Conservation (phyloP, 495 filamentous ascomycete genomes). For the Glonium stellatum region DNA sequence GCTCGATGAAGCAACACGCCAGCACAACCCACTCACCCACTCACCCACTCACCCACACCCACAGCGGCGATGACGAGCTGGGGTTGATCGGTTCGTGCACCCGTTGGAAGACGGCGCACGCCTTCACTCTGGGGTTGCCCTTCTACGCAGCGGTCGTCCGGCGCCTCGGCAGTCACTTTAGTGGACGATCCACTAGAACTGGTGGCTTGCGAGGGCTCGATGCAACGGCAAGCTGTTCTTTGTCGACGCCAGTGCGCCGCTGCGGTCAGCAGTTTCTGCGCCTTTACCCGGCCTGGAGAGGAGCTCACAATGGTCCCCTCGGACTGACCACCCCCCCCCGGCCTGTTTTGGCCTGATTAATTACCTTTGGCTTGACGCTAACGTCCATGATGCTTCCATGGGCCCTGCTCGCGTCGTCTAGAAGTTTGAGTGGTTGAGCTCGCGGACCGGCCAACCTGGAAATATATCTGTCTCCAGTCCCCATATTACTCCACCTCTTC, state of each 20-base stretch:
- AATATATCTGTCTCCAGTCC: conserved; percentile 24
- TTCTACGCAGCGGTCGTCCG: conserved; percentile 14
- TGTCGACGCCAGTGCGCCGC: not conserved
- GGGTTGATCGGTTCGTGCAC: conserved; percentile 1
- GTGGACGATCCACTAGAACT: conserved; percentile 21
- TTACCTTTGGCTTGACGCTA: conserved; percentile 12
- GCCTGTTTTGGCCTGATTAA: conserved; percentile 18
- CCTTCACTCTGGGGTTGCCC: not conserved
- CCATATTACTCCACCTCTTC: conserved; percentile 12
- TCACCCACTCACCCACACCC: too few species aligned
- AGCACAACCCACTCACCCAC: too few species aligned
- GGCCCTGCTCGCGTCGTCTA: conserved; percentile 21
- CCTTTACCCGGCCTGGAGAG: conserved; percentile 19
- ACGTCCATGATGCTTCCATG: conserved; percentile 5
- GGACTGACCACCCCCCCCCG: conserved; percentile 10
- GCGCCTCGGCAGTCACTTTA: conserved; percentile 16
- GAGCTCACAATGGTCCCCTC: conserved; percentile 4
- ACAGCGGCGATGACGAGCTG: not conserved
- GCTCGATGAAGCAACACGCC: too few species aligned
- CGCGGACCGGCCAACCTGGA: conserved; percentile 16
- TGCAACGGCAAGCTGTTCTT: conserved; percentile 5
- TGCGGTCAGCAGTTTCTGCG: not conserved
- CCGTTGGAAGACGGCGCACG: not conserved
- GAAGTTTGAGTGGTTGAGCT: conserved; percentile 8
- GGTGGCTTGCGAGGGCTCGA: conserved; percentile 18